Percentiles rank a stretch among this genome's conserved stretches.
phyloP scores from a whole-genome alignment of 331 rosid genomes.

The Stylosanthes scabra region DNA sequence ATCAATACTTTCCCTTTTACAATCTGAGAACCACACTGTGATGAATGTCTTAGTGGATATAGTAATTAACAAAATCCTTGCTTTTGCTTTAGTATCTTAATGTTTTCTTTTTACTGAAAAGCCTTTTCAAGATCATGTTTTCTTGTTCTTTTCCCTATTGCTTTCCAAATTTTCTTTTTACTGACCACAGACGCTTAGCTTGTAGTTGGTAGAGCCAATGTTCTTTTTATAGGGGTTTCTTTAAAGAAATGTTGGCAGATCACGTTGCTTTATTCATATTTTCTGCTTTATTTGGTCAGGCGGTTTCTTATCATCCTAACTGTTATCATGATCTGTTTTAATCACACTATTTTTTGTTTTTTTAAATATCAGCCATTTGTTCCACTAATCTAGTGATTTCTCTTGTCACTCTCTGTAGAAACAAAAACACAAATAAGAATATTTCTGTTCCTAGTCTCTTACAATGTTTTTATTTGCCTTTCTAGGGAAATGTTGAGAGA shows the following conservation, averaged over 20 bases:
- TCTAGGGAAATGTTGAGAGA: conserved; percentile 85
- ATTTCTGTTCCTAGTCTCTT: conserved; percentile 15
- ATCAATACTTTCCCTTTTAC: conserved; percentile 67
- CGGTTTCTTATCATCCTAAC: not conserved
- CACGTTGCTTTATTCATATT: too few species aligned
- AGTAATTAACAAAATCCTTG: conserved; percentile 53
- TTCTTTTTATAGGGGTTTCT: too few species aligned
- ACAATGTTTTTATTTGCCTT: conserved; percentile 37
- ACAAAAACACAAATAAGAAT: not conserved
- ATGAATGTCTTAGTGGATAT: conserved; percentile 79
- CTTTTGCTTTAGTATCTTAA: conserved; percentile 19
- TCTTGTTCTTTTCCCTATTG: not conserved
- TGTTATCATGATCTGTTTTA: not conserved
- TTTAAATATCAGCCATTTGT: conserved; percentile 17
- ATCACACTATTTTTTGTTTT: not conserved
- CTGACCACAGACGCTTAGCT: too few species aligned
- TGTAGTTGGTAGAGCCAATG: too few species aligned
- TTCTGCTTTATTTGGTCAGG: too few species aligned
- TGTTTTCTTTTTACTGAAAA: not conserved
- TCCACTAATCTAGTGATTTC: conserved; percentile 16
- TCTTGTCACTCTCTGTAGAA: not conserved
- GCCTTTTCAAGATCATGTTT: not conserved
- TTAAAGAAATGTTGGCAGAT: too few species aligned
- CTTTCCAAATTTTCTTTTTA: too few species aligned
- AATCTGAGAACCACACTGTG: conserved; percentile 77